These are phyloP conservation scores for Mycena floridula DNA, from an alignment of 768 basidiomycete genomes.

Conservation along the genomic window DNA sequence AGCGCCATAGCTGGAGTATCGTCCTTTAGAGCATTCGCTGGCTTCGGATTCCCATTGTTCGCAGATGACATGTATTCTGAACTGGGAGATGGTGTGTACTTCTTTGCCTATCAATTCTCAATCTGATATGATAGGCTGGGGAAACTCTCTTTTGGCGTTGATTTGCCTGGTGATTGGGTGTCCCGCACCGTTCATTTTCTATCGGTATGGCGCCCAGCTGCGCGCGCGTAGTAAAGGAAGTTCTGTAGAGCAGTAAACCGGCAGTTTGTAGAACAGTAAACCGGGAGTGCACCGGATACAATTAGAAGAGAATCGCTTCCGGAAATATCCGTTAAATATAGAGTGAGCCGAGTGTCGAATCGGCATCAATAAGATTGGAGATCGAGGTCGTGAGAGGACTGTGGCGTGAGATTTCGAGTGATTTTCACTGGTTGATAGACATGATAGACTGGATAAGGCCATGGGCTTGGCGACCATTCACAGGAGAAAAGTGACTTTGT, in stretches of 20 bases:
- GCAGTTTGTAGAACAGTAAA: too few species aligned
- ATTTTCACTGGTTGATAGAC: too few species aligned
- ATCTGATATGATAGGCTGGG: conserved; percentile 33
- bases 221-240: conserved; percentile 30
- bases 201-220: conserved; percentile 29
- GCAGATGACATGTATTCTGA: conserved; percentile 49
- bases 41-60: conserved; percentile 62
- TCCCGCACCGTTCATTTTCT: conserved; percentile 41
- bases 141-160: conserved; percentile 48
- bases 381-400: too few species aligned
- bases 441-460: too few species aligned
- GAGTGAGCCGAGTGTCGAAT: too few species aligned
- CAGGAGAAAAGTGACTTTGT: too few species aligned
- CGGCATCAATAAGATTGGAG: too few species aligned
- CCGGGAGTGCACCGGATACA: too few species aligned
- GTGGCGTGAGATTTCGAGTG: too few species aligned
- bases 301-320: too few species aligned
- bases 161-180: conserved; percentile 46
- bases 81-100: conserved; percentile 36
- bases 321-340: too few species aligned
- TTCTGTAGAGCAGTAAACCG: conserved; percentile 22
- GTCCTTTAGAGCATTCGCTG: conserved; percentile 49
- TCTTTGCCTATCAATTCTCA: not conserved
- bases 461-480: too few species aligned
- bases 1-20: conserved; percentile 52